Evolutionary conservation across 108 stramenopile species (phyloP).

Genomic region (Cyclotella atomus): DNA sequence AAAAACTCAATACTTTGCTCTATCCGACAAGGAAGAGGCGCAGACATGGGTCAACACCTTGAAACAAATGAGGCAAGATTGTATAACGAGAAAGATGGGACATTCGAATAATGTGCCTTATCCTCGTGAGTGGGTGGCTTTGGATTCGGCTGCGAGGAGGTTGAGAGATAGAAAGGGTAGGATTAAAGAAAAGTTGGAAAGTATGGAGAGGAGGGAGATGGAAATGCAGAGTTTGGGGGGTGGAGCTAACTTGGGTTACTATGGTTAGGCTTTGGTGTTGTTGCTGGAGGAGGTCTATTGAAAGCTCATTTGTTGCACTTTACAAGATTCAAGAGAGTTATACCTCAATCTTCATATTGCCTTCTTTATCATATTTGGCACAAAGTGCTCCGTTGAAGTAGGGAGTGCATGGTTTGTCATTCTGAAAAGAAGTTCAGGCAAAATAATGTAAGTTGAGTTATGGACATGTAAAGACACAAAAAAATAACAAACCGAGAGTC

Average conservation of each 20-base stretch:
- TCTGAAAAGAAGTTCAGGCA: slow-evolving; percentile 4
- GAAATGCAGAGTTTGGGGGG: slow-evolving; percentile 68
- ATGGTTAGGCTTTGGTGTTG: slow-evolving; percentile 20
- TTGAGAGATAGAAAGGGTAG: slow-evolving; percentile 65
- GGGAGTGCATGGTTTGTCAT: slow-evolving; percentile 9
- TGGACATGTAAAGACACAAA: slow-evolving; percentile 4
- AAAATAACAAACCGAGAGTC: no score
- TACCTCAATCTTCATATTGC: slow-evolving; percentile 52
- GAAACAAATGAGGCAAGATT: slow-evolving; percentile 63
- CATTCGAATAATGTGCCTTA: slow-evolving; percentile 77
- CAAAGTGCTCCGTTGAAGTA: slow-evolving; percentile 55
- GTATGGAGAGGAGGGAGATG: slow-evolving; percentile 54
- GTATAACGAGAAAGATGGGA: slow-evolving; percentile 75
- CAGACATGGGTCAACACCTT: slow-evolving; percentile 68
- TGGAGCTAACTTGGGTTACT: slow-evolving; percentile 48
- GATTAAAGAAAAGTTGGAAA: slow-evolving; percentile 49
- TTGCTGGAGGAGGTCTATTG: background rate
- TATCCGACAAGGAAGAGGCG: slow-evolving; percentile 64
- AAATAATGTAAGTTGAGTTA: background rate
- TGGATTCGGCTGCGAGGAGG: slow-evolving; percentile 64
- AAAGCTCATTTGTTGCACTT: no score
- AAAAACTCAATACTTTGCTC: slow-evolving; percentile 74
- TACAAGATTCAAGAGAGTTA: background rate
- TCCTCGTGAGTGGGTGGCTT: slow-evolving; percentile 65
- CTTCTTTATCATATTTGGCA: slow-evolving; percentile 56